Conservation (phyloP, 2,329 filamentous ascomycete genomes). For the Colletotrichum magnum region DNA sequence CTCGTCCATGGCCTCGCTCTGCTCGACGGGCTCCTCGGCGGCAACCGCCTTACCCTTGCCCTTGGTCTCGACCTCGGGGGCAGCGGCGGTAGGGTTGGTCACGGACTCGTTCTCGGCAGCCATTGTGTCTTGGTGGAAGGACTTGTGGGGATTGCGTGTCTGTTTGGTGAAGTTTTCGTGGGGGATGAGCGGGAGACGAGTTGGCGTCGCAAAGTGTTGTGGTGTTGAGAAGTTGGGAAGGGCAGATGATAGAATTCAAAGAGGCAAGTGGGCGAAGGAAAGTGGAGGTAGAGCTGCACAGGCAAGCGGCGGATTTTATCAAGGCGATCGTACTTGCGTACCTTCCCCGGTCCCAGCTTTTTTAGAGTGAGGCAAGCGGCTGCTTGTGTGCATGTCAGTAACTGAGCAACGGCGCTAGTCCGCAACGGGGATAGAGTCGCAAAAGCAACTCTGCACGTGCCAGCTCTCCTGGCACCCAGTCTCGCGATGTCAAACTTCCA, state of each 20-base stretch:
- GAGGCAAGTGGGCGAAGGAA: constrained; percentile 31
- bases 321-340: constrained; percentile 31
- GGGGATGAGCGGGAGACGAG: constrained; percentile 6
- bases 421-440: background rate
- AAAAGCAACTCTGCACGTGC: constrained; percentile 25
- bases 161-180: background rate
- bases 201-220: constrained; percentile 11
- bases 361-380: constrained; percentile 23
- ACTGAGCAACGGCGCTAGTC: constrained; percentile 31
- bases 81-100: constrained; percentile 58
- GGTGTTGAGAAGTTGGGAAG: constrained; percentile 8
- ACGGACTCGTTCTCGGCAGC: constrained; percentile 64
- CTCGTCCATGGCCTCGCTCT: constrained; percentile 80
- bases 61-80: constrained; percentile 73
- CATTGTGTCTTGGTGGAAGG: constrained; percentile 55
- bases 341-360: constrained; percentile 39
- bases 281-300: constrained; percentile 30
- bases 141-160: constrained; percentile 39
- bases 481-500: too few relatives aligned
- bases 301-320: constrained; percentile 37
- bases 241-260: constrained; percentile 9
- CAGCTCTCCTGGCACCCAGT: background rate
- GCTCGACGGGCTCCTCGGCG: constrained; percentile 60
- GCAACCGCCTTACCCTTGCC: constrained; percentile 88
- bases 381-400: constrained; percentile 24